Evolutionary conservation across 768 basidiomycete species (phyloP).

Genomic region (Hortiboletus campestris): DNA sequence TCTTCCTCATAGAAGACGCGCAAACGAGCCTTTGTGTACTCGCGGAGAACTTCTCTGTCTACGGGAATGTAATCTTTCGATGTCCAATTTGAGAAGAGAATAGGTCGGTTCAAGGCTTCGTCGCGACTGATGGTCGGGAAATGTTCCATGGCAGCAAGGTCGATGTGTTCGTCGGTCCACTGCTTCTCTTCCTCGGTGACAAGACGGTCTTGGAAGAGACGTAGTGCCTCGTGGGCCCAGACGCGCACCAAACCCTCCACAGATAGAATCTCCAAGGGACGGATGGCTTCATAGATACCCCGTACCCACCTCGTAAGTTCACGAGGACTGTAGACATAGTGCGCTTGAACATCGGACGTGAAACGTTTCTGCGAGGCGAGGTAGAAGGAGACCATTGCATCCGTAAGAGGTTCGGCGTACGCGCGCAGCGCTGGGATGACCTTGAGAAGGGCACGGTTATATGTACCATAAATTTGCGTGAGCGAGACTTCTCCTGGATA

Average conservation of each 20-base stretch:
- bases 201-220: constrained; percentile 96
- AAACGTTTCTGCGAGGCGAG: constrained; percentile 91
- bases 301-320: constrained; percentile 97
- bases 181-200: constrained; percentile 88
- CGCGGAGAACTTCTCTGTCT: constrained; percentile 87
- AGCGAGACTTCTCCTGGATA: constrained; percentile 96
- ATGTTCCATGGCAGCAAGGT: constrained; percentile 76
- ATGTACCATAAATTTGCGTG: constrained; percentile 98
- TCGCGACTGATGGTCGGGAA: constrained; percentile 91
- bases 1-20: constrained; percentile 99
- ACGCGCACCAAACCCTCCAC: constrained; percentile 94
- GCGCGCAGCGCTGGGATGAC: constrained; percentile 91
- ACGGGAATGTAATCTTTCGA: constrained; percentile 96
- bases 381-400: constrained; percentile 97
- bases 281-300: constrained; percentile 95
- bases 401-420: constrained; percentile 91
- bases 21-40: constrained; percentile 94
- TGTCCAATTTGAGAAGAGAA: constrained; percentile 99
- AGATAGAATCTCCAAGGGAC: constrained; percentile 87
- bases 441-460: constrained; percentile 93
- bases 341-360: constrained; percentile 95
- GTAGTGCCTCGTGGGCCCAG: constrained; percentile 97
- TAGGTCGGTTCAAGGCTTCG: constrained; percentile 85
- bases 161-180: constrained; percentile 96
- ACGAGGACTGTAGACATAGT: constrained; percentile 98